Percentiles rank a stretch among this genome's conserved stretches.
These are phyloP conservation scores for Punica granatum DNA, from an alignment of 345 rosid species.

Conservation along the genomic window DNA sequence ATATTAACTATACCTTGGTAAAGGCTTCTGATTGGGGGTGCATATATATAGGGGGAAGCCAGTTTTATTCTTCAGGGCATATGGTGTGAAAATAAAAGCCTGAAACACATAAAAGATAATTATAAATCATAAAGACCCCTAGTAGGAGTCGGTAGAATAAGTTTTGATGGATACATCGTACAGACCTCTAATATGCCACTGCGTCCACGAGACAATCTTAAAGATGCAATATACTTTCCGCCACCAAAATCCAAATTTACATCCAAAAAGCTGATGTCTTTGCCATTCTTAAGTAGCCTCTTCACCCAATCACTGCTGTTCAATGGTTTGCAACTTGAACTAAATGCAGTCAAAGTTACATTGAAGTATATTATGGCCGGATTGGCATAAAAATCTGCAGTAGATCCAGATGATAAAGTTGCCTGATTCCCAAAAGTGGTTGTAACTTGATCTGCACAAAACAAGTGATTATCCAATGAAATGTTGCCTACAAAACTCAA, in stretches of 20 bases:
- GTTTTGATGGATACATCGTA: not conserved
- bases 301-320: slow-evolving; percentile 83
- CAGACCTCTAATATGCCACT: slow-evolving; percentile 75
- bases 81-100: slow-evolving; percentile 68
- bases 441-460: slow-evolving; percentile 41
- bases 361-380: slow-evolving; percentile 60
- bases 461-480: not conserved
- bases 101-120: slow-evolving; percentile 30
- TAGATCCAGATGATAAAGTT: slow-evolving; percentile 62
- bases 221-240: slow-evolving; percentile 68
- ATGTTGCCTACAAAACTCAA: not conserved
- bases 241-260: slow-evolving; percentile 75
- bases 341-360: slow-evolving; percentile 52
- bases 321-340: slow-evolving; percentile 67
- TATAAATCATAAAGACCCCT: slow-evolving; percentile 10
- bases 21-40: slow-evolving; percentile 53
- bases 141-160: too few species aligned
- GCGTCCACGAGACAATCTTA: slow-evolving; percentile 75
- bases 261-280: slow-evolving; percentile 45
- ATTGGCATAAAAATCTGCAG: slow-evolving; percentile 71
- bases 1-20: slow-evolving; percentile 39
- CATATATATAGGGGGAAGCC: slow-evolving; percentile 50
- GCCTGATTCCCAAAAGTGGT: slow-evolving; percentile 59
- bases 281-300: slow-evolving; percentile 60
- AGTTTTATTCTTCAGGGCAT: slow-evolving; percentile 70